These are phyloP conservation scores for Pleurotus salmoneostramineus DNA, from an alignment of 768 basidiomycete genomes.

Conservation along the genomic window DNA sequence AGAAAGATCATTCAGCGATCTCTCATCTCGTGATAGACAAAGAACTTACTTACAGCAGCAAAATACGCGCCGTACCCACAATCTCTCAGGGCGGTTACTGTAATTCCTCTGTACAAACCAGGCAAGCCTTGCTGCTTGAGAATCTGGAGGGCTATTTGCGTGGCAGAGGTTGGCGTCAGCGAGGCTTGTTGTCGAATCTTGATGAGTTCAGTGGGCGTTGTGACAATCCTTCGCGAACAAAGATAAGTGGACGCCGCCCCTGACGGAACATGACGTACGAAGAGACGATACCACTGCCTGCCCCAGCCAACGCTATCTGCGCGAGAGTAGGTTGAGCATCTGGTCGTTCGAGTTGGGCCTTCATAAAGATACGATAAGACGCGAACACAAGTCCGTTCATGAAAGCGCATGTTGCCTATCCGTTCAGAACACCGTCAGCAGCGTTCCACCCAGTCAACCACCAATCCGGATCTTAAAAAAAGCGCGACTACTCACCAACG, in stretches of 20 bases:
- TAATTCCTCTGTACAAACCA: constrained; percentile 76
- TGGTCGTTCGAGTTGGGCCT: constrained; percentile 48
- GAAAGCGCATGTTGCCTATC: constrained; percentile 62
- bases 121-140: constrained; percentile 49
- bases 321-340: constrained; percentile 54
- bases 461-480: neutral
- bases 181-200: constrained; percentile 81
- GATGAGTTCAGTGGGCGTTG: constrained; percentile 82
- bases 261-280: constrained; percentile 50
- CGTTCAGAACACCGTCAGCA: neutral
- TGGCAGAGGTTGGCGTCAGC: constrained; percentile 41
- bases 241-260: neutral
- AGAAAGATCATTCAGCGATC: constrained; percentile 6
- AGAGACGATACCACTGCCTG: constrained; percentile 73
- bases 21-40: neutral
- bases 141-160: constrained; percentile 53
- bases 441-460: neutral
- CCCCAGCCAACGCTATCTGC: constrained; percentile 76
- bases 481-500: constrained; percentile 50
- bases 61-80: constrained; percentile 87
- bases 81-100: constrained; percentile 73
- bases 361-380: constrained; percentile 77
- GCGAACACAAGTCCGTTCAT: constrained; percentile 89
- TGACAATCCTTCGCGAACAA: constrained; percentile 49
- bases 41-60: constrained; percentile 47